Evolutionary conservation across 164 flowering plant genomes (phyloP).

Genomic region (Dillenia suffruticosa): DNA sequence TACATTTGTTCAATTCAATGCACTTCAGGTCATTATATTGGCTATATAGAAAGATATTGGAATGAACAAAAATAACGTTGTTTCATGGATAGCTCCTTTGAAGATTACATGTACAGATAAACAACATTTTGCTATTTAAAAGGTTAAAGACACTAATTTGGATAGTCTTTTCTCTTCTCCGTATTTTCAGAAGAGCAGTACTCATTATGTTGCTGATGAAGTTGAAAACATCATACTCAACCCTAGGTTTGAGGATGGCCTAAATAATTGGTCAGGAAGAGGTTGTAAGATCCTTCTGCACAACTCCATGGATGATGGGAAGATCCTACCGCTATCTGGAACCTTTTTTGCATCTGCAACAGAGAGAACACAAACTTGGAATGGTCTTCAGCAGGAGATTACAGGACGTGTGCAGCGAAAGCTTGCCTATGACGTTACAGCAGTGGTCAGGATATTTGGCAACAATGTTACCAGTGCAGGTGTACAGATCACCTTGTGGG

Average conservation of each 20-base stretch:
- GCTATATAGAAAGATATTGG: too few relatives aligned
- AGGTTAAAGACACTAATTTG: too few relatives aligned
- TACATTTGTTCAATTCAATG: too few relatives aligned
- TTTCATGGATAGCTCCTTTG: too few relatives aligned
- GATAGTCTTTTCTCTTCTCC: too few relatives aligned
- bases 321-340: slow-evolving; percentile 67
- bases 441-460: slow-evolving; percentile 71
- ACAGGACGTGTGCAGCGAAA: slow-evolving; percentile 74
- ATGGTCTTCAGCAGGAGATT: slow-evolving; percentile 93
- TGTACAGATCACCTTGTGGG: slow-evolving; percentile 77
- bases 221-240: slow-evolving; percentile 72
- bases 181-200: slow-evolving; percentile 7
- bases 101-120: too few relatives aligned
- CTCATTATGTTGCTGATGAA: slow-evolving; percentile 19
- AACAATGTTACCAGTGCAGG: slow-evolving; percentile 47
- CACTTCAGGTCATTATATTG: too few relatives aligned
- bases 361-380: slow-evolving; percentile 75
- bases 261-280: slow-evolving; percentile 83
- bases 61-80: too few relatives aligned
- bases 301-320: slow-evolving; percentile 80
- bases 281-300: slow-evolving; percentile 72
- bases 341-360: slow-evolving; percentile 79
- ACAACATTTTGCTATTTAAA: too few relatives aligned
- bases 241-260: slow-evolving; percentile 76
- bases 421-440: slow-evolving; percentile 71